Conservation (phyloP, 2,329 filamentous ascomycete species). For the Talaromyces islandicus region DNA sequence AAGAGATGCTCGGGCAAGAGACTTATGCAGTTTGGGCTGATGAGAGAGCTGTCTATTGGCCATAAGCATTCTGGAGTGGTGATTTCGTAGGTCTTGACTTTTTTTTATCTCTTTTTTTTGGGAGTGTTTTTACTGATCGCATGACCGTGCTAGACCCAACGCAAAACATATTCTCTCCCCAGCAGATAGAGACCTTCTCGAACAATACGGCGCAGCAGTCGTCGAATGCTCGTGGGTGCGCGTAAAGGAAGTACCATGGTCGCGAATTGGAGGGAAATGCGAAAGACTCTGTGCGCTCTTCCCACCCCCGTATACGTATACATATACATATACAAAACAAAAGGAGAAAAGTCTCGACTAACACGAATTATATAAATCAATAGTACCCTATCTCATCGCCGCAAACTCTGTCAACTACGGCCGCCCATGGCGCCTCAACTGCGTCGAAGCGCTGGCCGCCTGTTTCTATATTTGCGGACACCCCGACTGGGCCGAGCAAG, state of each 20-base stretch:
- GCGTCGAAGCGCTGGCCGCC: slow-evolving; percentile 87
- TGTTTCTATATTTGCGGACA: slow-evolving; percentile 92
- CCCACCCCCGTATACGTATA: no score
- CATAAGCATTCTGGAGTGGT: slow-evolving; percentile 90
- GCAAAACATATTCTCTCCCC: slow-evolving; percentile 79
- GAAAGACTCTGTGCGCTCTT: slow-evolving; percentile 59
- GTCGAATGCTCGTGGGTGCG: slow-evolving; percentile 97
- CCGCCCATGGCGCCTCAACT: slow-evolving; percentile 90
- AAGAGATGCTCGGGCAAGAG: slow-evolving; percentile 95
- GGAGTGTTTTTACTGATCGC: slow-evolving; percentile 1
- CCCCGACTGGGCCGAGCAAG: slow-evolving; percentile 79
- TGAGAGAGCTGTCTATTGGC: slow-evolving; percentile 86
- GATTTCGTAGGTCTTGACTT: slow-evolving; percentile 56
- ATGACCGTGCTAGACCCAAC: slow-evolving; percentile 56
- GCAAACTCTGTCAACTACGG: slow-evolving; percentile 98
- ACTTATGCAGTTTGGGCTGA: slow-evolving; percentile 83
- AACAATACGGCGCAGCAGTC: slow-evolving; percentile 86
- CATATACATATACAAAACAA: no score
- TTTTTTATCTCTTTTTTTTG: neutral
- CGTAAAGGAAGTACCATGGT: slow-evolving; percentile 85
- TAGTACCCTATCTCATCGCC: slow-evolving; percentile 86
- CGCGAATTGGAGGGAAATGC: slow-evolving; percentile 85
- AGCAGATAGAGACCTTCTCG: slow-evolving; percentile 73
- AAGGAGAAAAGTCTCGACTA: neutral
- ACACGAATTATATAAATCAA: neutral